Evolutionary conservation across 805 yeast species (phyloP), one percentile per base, ranked within the genome.

Genomic region (Nakazawaea holstii): DNA sequence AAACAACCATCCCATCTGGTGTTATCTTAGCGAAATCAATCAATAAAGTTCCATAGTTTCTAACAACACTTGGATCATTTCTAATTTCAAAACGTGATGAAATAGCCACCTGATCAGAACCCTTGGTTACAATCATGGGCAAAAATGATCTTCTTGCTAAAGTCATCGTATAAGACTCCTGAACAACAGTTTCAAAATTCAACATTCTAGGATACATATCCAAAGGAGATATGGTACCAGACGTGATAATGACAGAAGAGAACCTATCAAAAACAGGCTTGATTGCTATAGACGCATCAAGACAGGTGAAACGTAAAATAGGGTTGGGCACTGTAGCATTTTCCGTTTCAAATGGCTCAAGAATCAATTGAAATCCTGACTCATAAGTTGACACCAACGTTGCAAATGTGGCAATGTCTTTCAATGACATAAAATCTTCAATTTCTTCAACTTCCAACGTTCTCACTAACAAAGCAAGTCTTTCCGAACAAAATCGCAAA

Each of bases 191-290:
- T 45, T 87, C 90, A 65, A 94, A 92, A 60, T 90, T 87, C 52
- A 92, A 70, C 98, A 92, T 92, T 57, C 88, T 84, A 6, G 99
- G 99, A 62, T 94, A 94, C 99, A 94, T 94, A 59, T 94, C 98
- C 62, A 94, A 77, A 1, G 99, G 99, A 0, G 98, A 92, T 41
- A 94, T 94, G 13, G 99, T 94, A 55, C 99, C 99, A 0, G 97
- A 88, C 0, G 99, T 94, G 51, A 94, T 94, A 52, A 94, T 84
- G 9, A 94, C 96, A 0, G 97, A 85, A 7, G 88, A 82, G 59
- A 92, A 94, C 50, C 91, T 76, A 44, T 94, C 99, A 69, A 94
- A 92, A 0, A 94, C 90, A 0, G 99, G 99, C 60, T 90, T 94
- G 54, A 94, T 94, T 3, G 98, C 98, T 56, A 94, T 94, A 1